Base-by-base conservation (phyloP, 2,329 filamentous ascomycete species). In the Conoideocrella luteorostrata region DNA sequence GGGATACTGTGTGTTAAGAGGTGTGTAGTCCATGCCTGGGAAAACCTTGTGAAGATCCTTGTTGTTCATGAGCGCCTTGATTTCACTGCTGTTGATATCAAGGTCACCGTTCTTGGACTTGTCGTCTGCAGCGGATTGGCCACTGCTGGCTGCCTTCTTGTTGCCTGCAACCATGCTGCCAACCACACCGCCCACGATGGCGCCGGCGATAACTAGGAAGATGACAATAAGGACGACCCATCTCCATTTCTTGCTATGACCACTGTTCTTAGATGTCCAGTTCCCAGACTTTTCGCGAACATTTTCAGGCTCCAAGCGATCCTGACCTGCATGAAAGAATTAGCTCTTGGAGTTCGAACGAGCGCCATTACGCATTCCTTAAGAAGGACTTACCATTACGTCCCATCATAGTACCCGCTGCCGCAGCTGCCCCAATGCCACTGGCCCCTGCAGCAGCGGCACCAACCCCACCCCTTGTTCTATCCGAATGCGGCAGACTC, bases 21-120 rank as follows among this genome's bases (percentile, higher is more conserved):
- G 89, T 0, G 91, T 97, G 62, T 97, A 97, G 65, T 96, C 91
- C 67, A 97, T 87, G 21, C 89, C 91, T 0, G 89, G 87, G 62
- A 97, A 97, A 2, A 97, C 88, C 63, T 88, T 94, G 74, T 95
- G 88, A 20, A 97, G 74, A 50, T 89, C 68, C 0, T 72, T 60
- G 64, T 95, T 95, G 68, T 86, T 83, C 71, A 96, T 72, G 12
- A 97, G 72, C 4, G 73, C 72, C 68, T 94, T 76, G 66, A 96
- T 94, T 65, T 95, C 86, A 2, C 67, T 53, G 7, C 88, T 94
- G 62, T 91, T 69, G 61, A 82, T 81, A 62, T 74, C 67, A 6
- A 95, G 75, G 50, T 91, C 86, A 33, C 84, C 82, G 53, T 86
- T 86, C 44, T 71, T 64, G 11, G 68, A 60, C 0, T 65, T 58